A percentile compares a stretch with the other conserved stretches of the same genome.
phyloP scores from a whole-genome alignment of 2,329 filamentous ascomycete genomes.

The Salinomyces thailandicus region DNA sequence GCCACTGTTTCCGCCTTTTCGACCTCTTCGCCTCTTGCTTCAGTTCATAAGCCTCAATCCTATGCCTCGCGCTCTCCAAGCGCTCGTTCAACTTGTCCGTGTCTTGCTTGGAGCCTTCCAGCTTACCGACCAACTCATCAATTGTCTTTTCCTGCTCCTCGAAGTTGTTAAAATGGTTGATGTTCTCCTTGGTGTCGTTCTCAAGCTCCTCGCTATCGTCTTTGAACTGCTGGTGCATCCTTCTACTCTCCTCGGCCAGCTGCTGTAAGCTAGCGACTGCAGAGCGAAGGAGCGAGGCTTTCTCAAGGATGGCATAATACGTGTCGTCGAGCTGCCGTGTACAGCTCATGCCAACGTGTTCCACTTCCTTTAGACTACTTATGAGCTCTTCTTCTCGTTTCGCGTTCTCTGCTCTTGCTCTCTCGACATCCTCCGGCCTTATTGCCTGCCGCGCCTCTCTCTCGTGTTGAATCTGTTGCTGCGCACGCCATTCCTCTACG shows the following conservation, averaged over 20 bases:
- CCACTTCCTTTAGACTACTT: conserved; percentile 35
- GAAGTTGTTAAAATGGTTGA: conserved; percentile 53
- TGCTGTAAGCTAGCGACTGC: conserved; percentile 57
- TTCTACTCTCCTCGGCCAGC: conserved; percentile 51
- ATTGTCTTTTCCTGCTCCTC: conserved; percentile 56
- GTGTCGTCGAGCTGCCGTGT: conserved; percentile 60
- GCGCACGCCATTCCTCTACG: conserved; percentile 9
- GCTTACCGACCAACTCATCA: conserved; percentile 49
- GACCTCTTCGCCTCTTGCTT: conserved; percentile 59
- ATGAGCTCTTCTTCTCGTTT: conserved; percentile 32
- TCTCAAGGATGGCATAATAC: conserved; percentile 64
- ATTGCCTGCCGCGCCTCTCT: conserved; percentile 17
- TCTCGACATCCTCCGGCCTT: conserved; percentile 30
- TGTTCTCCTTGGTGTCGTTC: conserved; percentile 49
- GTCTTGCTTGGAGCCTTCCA: conserved; percentile 49
- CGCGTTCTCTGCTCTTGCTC: conserved; percentile 29
- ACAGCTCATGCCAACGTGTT: conserved; percentile 46
- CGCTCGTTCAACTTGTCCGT: conserved; percentile 51
- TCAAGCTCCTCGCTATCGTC: conserved; percentile 49
- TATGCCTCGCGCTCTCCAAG: conserved; percentile 52
- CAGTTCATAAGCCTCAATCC: conserved; percentile 58
- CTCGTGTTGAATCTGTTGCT: conserved; percentile 12
- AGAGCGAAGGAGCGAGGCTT: conserved; percentile 51
- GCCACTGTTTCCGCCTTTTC: conserved; percentile 34
- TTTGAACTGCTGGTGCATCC: conserved; percentile 38